phyloP scores from a whole-genome alignment of 495 filamentous ascomycete species.

The Talaromyces liani region DNA sequence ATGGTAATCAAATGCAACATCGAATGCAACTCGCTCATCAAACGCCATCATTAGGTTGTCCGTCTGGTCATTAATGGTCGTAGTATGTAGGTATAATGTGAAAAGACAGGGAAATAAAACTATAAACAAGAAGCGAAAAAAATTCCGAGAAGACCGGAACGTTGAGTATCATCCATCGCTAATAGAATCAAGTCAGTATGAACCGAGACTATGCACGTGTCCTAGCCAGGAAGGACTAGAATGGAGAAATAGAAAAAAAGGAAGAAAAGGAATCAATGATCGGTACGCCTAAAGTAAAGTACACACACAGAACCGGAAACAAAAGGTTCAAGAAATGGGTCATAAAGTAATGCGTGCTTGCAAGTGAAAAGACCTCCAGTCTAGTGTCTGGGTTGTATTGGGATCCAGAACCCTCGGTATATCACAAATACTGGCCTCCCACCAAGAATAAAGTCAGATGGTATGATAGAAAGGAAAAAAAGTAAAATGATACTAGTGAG shows the following conservation, averaged over 20 bases:
- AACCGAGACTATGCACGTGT: not conserved
- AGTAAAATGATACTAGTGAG: slow-evolving; percentile 9
- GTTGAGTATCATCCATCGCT: not conserved
- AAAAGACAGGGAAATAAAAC: not conserved
- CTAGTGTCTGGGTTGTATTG: slow-evolving; percentile 2
- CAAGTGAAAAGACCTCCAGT: slow-evolving; percentile 6
- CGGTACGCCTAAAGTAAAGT: slow-evolving; percentile 2
- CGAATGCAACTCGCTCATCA: not conserved
- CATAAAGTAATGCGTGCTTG: not conserved
- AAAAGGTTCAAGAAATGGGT: slow-evolving; percentile 4
- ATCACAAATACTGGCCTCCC: slow-evolving; percentile 2
- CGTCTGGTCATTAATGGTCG: not conserved
- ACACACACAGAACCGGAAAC: slow-evolving; percentile 2
- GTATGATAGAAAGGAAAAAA: slow-evolving; percentile 17
- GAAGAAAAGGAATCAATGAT: slow-evolving; percentile 1
- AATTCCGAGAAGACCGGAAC: not conserved
- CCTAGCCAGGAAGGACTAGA: not conserved
- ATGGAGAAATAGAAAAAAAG: not conserved
- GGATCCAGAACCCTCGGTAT: not conserved
- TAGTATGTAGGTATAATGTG: not conserved
- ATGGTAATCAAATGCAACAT: not conserved
- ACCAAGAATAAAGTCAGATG: not conserved
- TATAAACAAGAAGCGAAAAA: not conserved
- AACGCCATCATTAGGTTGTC: not conserved
- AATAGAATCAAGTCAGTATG: not conserved